These are phyloP conservation scores for Leccinellum rugosiceps DNA, from an alignment of 768 basidiomycete genomes.

Conservation along the genomic window DNA sequence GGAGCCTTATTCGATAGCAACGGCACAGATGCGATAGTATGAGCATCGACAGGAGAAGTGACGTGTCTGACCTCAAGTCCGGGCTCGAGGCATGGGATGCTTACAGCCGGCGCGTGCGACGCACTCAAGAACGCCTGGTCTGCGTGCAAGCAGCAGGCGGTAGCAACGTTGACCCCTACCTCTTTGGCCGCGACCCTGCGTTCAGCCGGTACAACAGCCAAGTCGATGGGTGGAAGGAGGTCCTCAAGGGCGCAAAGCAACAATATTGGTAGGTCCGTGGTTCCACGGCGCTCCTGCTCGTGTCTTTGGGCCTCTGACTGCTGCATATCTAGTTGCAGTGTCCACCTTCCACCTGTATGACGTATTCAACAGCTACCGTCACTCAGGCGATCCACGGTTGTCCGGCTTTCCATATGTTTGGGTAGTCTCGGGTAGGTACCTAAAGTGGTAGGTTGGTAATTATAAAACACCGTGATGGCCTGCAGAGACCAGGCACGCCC, in stretches of 20 bases:
- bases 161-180: constrained; percentile 35
- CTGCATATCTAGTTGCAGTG: constrained; percentile 43
- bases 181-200: constrained; percentile 31
- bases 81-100: constrained; percentile 71
- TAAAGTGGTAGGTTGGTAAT: too few species aligned
- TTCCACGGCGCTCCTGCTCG: too few species aligned
- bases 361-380: constrained; percentile 67
- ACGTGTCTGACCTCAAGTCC: too few species aligned
- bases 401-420: too few species aligned
- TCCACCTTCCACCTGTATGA: constrained; percentile 76
- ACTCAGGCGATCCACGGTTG: constrained; percentile 69
- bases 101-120: constrained; percentile 66
- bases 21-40: too few species aligned
- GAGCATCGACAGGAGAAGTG: too few species aligned
- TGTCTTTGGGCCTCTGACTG: neutral
- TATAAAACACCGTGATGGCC: too few species aligned
- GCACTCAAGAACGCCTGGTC: constrained; percentile 67
- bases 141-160: constrained; percentile 51
- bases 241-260: constrained; percentile 54
- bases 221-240: constrained; percentile 53
- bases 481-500: too few species aligned
- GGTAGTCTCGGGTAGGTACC: too few species aligned
- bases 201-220: constrained; percentile 50
- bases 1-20: too few species aligned
- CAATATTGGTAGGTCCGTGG: constrained; percentile 43